Evolutionary conservation across 345 rosid genomes (phyloP).

Genomic region (Hypericum perforatum): DNA sequence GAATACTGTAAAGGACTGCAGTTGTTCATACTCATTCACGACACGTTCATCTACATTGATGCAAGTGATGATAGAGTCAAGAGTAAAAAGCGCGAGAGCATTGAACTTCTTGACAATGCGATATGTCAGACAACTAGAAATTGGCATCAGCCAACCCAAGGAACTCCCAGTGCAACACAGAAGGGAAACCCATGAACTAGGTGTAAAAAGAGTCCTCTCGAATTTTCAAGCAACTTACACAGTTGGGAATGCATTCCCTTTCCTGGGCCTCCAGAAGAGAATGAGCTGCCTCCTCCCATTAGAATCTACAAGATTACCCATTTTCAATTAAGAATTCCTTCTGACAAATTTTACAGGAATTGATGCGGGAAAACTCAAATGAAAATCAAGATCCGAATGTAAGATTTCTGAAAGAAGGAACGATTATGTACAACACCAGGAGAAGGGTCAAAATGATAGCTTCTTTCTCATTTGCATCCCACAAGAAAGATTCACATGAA

Average conservation of each 20-base stretch:
- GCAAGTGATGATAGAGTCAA: not conserved
- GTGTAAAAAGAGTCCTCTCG: not conserved
- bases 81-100: conserved; percentile 1
- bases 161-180: no score
- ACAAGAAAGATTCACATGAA: conserved; percentile 60
- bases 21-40: conserved; percentile 57
- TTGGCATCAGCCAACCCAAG: no score
- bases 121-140: no score
- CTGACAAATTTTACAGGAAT: no score
- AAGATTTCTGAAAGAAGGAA: no score
- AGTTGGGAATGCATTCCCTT: conserved; percentile 94
- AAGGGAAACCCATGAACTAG: conserved; percentile 5
- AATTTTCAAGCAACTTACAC: conserved; percentile 39
- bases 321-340: not conserved
- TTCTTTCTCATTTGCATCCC: conserved; percentile 29
- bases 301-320: conserved; percentile 46
- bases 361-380: no score
- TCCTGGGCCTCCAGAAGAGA: conserved; percentile 95
- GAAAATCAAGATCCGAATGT: no score
- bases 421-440: no score
- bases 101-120: not conserved
- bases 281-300: conserved; percentile 96
- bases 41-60: conserved; percentile 58
- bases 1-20: conserved; percentile 77
- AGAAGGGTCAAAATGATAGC: no score